phyloP scores from a whole-genome alignment of 768 basidiomycete species.

The Boletus speciosus region DNA sequence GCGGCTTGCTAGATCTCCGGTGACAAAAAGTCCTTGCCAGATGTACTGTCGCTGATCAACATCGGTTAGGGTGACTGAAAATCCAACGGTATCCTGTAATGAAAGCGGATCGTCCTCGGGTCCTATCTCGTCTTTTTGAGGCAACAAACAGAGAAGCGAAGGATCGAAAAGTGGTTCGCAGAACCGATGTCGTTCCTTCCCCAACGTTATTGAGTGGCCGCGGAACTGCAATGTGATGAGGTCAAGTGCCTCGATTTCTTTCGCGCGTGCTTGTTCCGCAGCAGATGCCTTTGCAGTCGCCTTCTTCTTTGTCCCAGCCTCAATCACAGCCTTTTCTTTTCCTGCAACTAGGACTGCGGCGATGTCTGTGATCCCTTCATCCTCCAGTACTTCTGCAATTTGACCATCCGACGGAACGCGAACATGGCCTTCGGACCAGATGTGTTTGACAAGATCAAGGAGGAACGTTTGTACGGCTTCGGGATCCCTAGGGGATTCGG shows the following conservation, averaged over 20 bases:
- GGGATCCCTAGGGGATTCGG: constrained; percentile 43
- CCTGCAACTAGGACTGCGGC: constrained; percentile 88
- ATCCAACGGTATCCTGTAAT: constrained; percentile 65
- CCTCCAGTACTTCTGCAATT: constrained; percentile 57
- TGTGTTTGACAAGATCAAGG: constrained; percentile 58
- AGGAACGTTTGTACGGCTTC: constrained; percentile 50
- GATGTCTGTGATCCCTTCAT: constrained; percentile 86
- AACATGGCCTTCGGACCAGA: constrained; percentile 62
- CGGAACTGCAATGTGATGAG: constrained; percentile 74
- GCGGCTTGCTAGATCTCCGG: constrained; percentile 68
- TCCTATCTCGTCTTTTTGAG: constrained; percentile 24
- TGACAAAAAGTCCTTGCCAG: constrained; percentile 78
- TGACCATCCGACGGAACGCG: constrained; percentile 76
- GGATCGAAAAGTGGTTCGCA: constrained; percentile 89
- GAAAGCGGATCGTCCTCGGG: constrained; percentile 33
- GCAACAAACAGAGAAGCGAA: constrained; percentile 43
- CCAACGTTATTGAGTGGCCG: constrained; percentile 68
- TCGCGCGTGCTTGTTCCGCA: constrained; percentile 75
- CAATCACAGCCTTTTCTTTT: constrained; percentile 87
- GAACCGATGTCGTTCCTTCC: constrained; percentile 86
- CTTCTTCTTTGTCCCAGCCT: constrained; percentile 78
- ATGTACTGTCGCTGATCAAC: constrained; percentile 66
- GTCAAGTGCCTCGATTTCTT: constrained; percentile 81
- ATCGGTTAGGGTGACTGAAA: constrained; percentile 58
- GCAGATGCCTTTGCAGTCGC: constrained; percentile 68